These are phyloP conservation scores for Globisporangium echinulatum DNA, from an alignment of 352 stramenopile species.

Conservation along the genomic window DNA sequence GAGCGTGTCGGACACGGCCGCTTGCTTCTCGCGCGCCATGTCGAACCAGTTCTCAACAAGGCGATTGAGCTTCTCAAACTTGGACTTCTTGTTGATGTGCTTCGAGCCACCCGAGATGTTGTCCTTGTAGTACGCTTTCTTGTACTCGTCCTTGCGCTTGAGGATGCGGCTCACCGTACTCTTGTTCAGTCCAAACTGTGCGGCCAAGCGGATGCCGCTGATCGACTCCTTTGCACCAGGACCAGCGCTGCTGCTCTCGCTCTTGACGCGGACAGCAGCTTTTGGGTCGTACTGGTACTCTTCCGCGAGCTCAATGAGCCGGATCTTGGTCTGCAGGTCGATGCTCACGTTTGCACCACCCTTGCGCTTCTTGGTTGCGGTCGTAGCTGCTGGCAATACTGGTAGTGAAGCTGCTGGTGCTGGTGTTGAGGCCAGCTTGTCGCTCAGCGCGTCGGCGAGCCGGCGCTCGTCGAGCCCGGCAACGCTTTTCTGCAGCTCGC, in stretches of 20 bases:
- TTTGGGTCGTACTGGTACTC: slow-evolving; percentile 80
- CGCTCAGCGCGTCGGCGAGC: slow-evolving; percentile 10
- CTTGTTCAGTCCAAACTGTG: slow-evolving; percentile 78
- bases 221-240: slow-evolving; percentile 37
- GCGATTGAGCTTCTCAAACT: slow-evolving; percentile 78
- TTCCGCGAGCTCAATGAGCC: slow-evolving; percentile 74
- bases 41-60: slow-evolving; percentile 84
- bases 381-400: not conserved
- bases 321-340: slow-evolving; percentile 81
- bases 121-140: slow-evolving; percentile 84
- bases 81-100: slow-evolving; percentile 86
- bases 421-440: slow-evolving; percentile 14
- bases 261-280: slow-evolving; percentile 29
- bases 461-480: slow-evolving; percentile 31
- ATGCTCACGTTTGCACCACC: slow-evolving; percentile 59
- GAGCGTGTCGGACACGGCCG: slow-evolving; percentile 57
- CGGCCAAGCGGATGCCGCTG: slow-evolving; percentile 65
- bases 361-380: slow-evolving; percentile 47
- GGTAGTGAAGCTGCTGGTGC: not conserved
- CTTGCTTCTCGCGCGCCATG: slow-evolving; percentile 67
- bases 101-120: slow-evolving; percentile 79
- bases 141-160: slow-evolving; percentile 85
- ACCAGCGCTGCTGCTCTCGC: slow-evolving; percentile 12
- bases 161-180: slow-evolving; percentile 78
- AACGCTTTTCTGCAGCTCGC: slow-evolving; percentile 40